Base-by-base conservation (phyloP, 345 rosid genomes). In the Hirschfeldia incana region DNA sequence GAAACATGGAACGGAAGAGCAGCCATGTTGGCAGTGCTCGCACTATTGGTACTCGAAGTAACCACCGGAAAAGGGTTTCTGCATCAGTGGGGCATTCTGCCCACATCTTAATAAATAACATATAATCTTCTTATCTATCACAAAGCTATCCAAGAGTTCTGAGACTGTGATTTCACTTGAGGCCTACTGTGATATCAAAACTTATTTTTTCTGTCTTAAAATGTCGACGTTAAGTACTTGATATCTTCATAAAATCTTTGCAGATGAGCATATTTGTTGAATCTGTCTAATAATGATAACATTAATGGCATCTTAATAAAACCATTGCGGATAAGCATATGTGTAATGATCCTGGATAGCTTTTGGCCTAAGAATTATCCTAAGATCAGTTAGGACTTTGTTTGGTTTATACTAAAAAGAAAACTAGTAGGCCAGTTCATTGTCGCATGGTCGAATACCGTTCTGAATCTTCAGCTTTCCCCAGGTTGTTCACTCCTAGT, bases 1-100 rank as follows among this genome's bases (percentile, higher is more conserved):
- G 99, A 95, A 83, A 95, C 99, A 36, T 92, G 99, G 99, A 95
- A 95, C 15, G 98, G 99, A 65, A 86, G 99, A 82, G 98, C 99
- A 33, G 99, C 99, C 57, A 92, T 95, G 99, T 78, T 95, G 64
- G 98, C 96, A 21, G 98, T 92, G 70, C 84, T 95, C 3, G 89
- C 92, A 44, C 88, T 95, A 11, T 71, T 93, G 89, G 87, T 90
- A 65, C 87, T 95, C 0, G 98, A 95, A 83, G 94, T 95, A 73
- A 90, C 97, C 70, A 95, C 99, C 0, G 99, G 99, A 26, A 78
- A 95, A 80, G 98, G 99, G 10, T 89, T 95, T 83, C 87, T 95
- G 76, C 99, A 91, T 83, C 99, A 90, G 69, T 92, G 94, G 98
- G 98, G 93, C 28, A 76, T 95, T 67, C 74, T 94, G 74, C 97